Conservation (phyloP, 768 basidiomycete genomes). For the Glaciozyma martinii region DNA sequence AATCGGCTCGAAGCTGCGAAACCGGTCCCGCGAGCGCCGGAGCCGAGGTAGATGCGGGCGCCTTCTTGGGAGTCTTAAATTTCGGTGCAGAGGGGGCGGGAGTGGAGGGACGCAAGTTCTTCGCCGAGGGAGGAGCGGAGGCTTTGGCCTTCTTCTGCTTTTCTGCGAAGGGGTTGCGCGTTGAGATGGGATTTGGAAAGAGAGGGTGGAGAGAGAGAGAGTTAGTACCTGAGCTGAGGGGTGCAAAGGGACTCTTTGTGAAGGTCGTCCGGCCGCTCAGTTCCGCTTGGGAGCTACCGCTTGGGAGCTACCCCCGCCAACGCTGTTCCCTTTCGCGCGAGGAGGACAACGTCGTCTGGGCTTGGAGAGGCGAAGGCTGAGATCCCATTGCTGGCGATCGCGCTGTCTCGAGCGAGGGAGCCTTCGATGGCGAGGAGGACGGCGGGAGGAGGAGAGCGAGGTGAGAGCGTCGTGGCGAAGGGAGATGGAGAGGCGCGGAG, state of each 20-base stretch:
- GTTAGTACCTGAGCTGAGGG: constrained; percentile 6
- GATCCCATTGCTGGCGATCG: constrained; percentile 42
- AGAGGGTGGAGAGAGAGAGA: not conserved
- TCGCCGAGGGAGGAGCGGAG: constrained; percentile 1
- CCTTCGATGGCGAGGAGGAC: constrained; percentile 27
- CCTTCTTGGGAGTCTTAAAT: constrained; percentile 5
- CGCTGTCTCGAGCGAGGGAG: constrained; percentile 36
- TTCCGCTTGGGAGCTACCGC: constrained; percentile 16
- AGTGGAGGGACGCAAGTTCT: not conserved
- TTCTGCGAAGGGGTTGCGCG: not conserved
- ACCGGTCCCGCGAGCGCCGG: not conserved
- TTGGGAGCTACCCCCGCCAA: constrained; percentile 29
- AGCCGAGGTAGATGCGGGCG: not conserved
- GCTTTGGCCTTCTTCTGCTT: not conserved
- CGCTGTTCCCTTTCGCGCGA: constrained; percentile 63
- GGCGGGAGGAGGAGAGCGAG: constrained; percentile 1
- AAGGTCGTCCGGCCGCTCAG: not conserved
- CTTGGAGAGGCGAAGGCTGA: constrained; percentile 66
- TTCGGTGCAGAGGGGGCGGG: not conserved
- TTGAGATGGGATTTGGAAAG: not conserved
- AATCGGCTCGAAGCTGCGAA: constrained; percentile 9
- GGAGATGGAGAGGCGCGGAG: not conserved
- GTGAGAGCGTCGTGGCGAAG: constrained; percentile 23
- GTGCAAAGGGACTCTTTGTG: too few relatives aligned
- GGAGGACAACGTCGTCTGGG: constrained; percentile 80